Base-by-base conservation (phyloP, 2,329 filamentous ascomycete species). In the Hawksworthiomyces lignivorus region DNA sequence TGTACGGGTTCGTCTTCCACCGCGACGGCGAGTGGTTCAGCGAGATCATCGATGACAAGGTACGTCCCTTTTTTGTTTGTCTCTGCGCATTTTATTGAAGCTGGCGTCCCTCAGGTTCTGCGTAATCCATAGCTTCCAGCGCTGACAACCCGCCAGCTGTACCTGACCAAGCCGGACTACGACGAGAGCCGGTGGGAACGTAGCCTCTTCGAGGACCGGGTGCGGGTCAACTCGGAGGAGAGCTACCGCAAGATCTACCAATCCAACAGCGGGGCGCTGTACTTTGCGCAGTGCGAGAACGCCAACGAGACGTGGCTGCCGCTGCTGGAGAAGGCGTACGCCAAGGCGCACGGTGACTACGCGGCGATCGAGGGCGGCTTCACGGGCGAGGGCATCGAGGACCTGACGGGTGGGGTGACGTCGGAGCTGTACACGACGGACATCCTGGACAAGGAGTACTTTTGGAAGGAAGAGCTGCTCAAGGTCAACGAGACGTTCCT, bases 1-100 rank as follows among this genome's bases (percentile, higher is more conserved):
- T 90, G 1, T 92, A 92, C 51, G 87, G 87, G 1, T 92, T 92
- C 50, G 84, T 92, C 10, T 90, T 92, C 56, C 77, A 84, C 60
- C 75, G 85, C 50, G 86, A 90, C 52, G 84, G 84, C 17, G 83
- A 85, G 58, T 90, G 84, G 72, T 65, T 72, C 49, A 74, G 69
- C 1, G 72, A 73, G 56, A 72, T 76, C 50, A 72, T 76, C 30
- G 73, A 76, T 41, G 73, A 77, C 53, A 73, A 73, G 64, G n/a
- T n/a, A n/a, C n/a, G n/a, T n/a, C n/a, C n/a, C n/a, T n/a, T n/a
- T n/a, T n/a, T n/a, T n/a, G n/a, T n/a, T n/a, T n/a, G n/a, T n/a
- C n/a, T n/a, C n/a, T n/a, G n/a, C n/a, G n/a, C n/a, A n/a, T n/a
- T n/a, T n/a, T n/a, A n/a, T n/a, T n/a, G n/a, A n/a, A n/a, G n/a